Conservation (phyloP, 169 alveolate species). For the Toxoplasma gondii region DNA sequence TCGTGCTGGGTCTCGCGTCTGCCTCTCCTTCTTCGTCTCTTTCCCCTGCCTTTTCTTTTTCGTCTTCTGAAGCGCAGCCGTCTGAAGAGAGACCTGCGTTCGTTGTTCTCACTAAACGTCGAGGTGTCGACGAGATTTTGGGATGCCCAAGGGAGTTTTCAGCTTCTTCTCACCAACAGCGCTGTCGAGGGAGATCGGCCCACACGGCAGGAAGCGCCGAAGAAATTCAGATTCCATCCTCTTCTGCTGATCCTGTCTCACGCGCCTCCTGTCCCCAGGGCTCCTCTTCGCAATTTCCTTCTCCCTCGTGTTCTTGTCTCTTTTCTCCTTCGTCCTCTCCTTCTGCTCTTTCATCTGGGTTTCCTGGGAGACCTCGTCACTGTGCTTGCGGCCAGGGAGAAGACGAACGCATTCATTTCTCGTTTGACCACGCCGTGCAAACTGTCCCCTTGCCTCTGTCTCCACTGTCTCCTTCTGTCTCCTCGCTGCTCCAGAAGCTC, state of each 20-base stretch:
- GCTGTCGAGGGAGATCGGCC: too few relatives aligned
- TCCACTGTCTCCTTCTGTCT: neutral
- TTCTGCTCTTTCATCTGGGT: neutral
- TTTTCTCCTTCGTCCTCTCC: neutral
- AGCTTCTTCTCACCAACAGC: too few relatives aligned
- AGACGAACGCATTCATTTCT: neutral
- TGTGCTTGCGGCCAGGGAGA: neutral
- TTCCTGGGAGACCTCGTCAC: neutral
- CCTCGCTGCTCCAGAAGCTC: neutral
- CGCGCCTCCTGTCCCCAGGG: neutral
- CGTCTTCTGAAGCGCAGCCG: neutral
- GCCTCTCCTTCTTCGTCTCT: neutral
- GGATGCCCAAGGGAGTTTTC: neutral
- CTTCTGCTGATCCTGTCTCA: too few relatives aligned
- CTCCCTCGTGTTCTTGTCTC: neutral
- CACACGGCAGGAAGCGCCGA: too few relatives aligned
- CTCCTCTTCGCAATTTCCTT: neutral
- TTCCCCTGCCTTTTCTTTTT: neutral
- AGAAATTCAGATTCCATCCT: too few relatives aligned
- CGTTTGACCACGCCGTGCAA: neutral
- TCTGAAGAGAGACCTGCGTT: neutral
- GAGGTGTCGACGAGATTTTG: neutral
- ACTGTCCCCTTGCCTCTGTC: neutral
- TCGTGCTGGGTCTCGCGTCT: neutral
- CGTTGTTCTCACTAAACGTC: neutral